Evolutionary conservation across 352 stramenopile species (phyloP).

Genomic region (Paralagenidium karlingii): DNA sequence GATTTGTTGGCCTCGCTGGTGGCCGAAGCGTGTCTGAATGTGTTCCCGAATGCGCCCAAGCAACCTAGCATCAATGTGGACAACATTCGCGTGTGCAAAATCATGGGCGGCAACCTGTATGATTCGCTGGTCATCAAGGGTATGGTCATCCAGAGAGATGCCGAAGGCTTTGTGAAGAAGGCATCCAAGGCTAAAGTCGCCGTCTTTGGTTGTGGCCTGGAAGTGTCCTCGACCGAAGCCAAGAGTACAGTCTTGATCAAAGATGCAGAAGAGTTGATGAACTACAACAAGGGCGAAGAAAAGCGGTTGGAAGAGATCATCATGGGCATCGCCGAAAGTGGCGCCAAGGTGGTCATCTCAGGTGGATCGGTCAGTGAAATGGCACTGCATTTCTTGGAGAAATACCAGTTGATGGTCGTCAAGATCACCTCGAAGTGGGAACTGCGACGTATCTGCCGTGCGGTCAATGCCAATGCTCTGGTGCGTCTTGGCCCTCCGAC

Average conservation of each 20-base stretch:
- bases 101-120: slow-evolving; percentile 92
- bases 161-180: slow-evolving; percentile 89
- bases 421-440: slow-evolving; percentile 99
- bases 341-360: slow-evolving; percentile 93
- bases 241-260: slow-evolving; percentile 99
- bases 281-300: slow-evolving; percentile 99
- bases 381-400: slow-evolving; percentile 98
- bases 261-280: slow-evolving; percentile 97
- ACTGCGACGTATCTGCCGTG: slow-evolving; percentile 93
- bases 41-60: slow-evolving; percentile 81
- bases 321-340: slow-evolving; percentile 92
- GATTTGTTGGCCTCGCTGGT: slow-evolving; percentile 91
- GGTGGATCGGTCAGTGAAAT: slow-evolving; percentile 97
- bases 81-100: slow-evolving; percentile 97
- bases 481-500: slow-evolving; percentile 94
- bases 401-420: slow-evolving; percentile 95
- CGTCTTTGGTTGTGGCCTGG: slow-evolving; percentile 96
- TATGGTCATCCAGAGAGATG: slow-evolving; percentile 92
- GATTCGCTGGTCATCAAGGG: slow-evolving; percentile 96
- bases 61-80: slow-evolving; percentile 92
- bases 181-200: slow-evolving; percentile 90
- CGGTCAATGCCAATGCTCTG: slow-evolving; percentile 93
- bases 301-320: slow-evolving; percentile 97
- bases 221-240: slow-evolving; percentile 94
- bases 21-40: slow-evolving; percentile 89